Base-by-base conservation (phyloP, 331 rosid genomes). In the Stylosanthes scabra region DNA sequence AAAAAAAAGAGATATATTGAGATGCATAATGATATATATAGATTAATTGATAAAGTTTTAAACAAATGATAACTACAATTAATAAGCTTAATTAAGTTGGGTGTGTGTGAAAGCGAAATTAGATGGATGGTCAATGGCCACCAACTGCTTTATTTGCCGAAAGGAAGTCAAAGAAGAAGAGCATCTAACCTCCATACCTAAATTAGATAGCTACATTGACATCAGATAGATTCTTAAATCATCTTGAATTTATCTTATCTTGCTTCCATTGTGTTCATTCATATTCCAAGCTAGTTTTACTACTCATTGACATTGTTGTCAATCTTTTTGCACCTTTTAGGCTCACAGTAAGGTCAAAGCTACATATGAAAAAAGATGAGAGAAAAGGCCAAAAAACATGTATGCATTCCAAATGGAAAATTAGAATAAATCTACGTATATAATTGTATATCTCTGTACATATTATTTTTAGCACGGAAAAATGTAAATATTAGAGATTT, bases 61-160 rank as follows among this genome's bases (percentile, higher is more conserved):
- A 31, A 31, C 37, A 3, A 31, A 31, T 0, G 25, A 34, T 34
- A 34, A 34, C 39, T 34, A 6, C 4, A 0, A 34, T 34, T 34
- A 34, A 34, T 34, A 4, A 34, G 39, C 39, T 34, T 34, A 34
- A 34, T 12, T 7, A 37, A 49, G 74, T 76, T 67, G 62, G 80
- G 56, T 10, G 13, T 27, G 49, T 42, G 42, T 28, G 75, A 59
- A 59, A 9, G n/a, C 11, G 14, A 58, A 50, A 68, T 49, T 59
- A 28, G 20, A 59, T 49, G 10, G 46, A 14, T 67, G 74, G 6
- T 28, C 25, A 34, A 34, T 34, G 39, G 39, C 39, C 39, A 34
- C 39, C 39, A 34, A 34, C 6, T 34, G 39, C 39, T 34, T 34
- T 34, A 34, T 34, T 4, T 34, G 39, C 39, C 39, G 39, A 34